These are phyloP conservation scores for Apiospora rasikravindrae DNA, from an alignment of 2,329 filamentous ascomycete species.

Conservation along the genomic window DNA sequence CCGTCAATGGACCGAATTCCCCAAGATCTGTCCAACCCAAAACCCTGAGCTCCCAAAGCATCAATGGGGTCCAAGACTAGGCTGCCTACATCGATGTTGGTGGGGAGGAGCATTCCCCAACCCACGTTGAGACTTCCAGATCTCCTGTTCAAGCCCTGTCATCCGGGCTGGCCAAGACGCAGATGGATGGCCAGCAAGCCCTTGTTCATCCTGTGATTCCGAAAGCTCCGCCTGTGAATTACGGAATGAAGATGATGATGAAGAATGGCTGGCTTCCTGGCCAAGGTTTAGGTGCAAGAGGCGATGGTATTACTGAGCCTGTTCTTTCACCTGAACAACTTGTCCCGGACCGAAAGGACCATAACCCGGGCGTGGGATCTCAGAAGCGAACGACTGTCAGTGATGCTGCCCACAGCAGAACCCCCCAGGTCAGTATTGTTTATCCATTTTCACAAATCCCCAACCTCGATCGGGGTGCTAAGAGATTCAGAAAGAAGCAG, in stretches of 20 bases:
- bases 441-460: neutral
- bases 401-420: neutral
- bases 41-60: neutral
- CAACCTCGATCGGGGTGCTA: neutral
- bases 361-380: slow-evolving; percentile 3
- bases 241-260: slow-evolving; percentile 8
- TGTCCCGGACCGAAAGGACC: neutral
- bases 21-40: neutral
- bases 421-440: neutral
- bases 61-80: neutral
- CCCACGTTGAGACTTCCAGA: neutral
- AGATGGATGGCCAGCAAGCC: neutral
- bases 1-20: neutral
- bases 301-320: slow-evolving; percentile 4
- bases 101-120: neutral
- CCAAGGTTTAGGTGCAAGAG: neutral
- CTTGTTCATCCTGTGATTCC: neutral
- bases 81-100: neutral
- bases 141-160: neutral
- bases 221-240: neutral
- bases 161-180: neutral
- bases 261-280: neutral
- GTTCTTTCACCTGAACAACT: neutral
- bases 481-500: neutral
- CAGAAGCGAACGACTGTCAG: neutral